These are phyloP conservation scores for Blastomyces gilchristii DNA, from an alignment of 2,329 filamentous ascomycete species.

Conservation along the genomic window DNA sequence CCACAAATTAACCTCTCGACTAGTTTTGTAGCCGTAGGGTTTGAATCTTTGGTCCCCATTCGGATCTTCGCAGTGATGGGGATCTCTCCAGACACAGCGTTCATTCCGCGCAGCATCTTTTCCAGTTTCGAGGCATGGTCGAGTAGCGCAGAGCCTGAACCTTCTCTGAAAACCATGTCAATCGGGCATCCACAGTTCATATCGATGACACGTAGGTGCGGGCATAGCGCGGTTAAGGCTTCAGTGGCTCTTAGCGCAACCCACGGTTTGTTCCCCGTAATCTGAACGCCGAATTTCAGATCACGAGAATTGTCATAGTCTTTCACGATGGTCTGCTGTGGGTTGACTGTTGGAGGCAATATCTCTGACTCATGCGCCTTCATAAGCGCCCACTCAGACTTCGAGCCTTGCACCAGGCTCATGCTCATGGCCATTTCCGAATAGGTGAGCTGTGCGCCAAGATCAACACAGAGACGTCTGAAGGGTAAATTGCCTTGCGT, in stretches of 20 bases:
- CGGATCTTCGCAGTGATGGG: constrained; percentile 93
- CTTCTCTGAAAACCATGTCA: constrained; percentile 79
- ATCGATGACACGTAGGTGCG: constrained; percentile 80
- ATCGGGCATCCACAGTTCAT: constrained; percentile 97
- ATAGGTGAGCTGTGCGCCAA: constrained; percentile 88
- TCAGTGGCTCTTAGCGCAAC: constrained; percentile 81
- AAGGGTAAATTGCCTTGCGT: constrained; percentile 96
- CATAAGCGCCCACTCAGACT: constrained; percentile 88
- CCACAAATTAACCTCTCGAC: constrained; percentile 77
- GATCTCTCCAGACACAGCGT: constrained; percentile 76
- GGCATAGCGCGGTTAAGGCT: constrained; percentile 62
- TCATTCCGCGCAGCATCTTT: constrained; percentile 94
- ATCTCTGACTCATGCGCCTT: constrained; percentile 83
- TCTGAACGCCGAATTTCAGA: constrained; percentile 82
- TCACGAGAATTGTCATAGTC: constrained; percentile 76
- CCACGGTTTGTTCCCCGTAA: constrained; percentile 87
- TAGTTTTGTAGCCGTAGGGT: constrained; percentile 69
- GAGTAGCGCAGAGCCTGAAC: constrained; percentile 84
- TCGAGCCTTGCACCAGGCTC: constrained; percentile 79
- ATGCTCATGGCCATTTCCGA: constrained; percentile 96
- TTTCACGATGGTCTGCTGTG: constrained; percentile 48
- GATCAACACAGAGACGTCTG: constrained; percentile 74
- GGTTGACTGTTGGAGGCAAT: constrained; percentile 56
- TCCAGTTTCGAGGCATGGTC: constrained; percentile 80
- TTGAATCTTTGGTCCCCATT: constrained; percentile 72